Conservation (phyloP, 148 eudicot genomes). For the Rhododendron molle region DNA sequence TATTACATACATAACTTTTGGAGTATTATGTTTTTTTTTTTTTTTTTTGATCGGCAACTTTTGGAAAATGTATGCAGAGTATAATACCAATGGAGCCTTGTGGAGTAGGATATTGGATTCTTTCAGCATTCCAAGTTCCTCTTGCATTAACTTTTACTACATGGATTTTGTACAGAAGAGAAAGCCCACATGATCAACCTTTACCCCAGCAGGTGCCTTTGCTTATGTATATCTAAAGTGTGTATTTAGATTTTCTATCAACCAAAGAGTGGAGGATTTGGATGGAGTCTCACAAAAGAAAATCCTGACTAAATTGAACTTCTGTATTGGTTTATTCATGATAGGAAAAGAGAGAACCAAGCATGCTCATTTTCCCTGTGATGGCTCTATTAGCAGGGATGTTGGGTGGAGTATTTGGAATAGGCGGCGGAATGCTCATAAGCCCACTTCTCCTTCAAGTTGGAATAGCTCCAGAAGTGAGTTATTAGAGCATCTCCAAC, state of each 20-base stretch:
- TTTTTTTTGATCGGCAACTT: background rate
- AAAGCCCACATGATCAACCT: slow-evolving; percentile 10
- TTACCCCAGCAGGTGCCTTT: slow-evolving; percentile 31
- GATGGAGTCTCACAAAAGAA: background rate
- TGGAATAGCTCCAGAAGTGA: slow-evolving; percentile 51
- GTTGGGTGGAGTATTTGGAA: slow-evolving; percentile 58
- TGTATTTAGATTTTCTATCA: background rate
- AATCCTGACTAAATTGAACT: background rate
- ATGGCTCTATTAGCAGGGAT: slow-evolving; percentile 55
- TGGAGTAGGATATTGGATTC: slow-evolving; percentile 50
- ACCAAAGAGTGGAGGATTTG: background rate
- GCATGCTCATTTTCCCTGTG: slow-evolving; percentile 35
- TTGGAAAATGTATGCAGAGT: slow-evolving; percentile 29
- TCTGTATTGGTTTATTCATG: background rate
- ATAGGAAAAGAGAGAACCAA: slow-evolving; percentile 25
- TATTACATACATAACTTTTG: background rate
- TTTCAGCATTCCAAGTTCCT: slow-evolving; percentile 52
- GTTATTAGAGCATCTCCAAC: background rate
- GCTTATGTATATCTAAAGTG: background rate
- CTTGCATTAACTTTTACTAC: slow-evolving; percentile 45
- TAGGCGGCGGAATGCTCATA: slow-evolving; percentile 70
- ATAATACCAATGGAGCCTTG: slow-evolving; percentile 39
- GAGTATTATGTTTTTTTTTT: background rate
- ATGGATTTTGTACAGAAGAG: slow-evolving; percentile 34
- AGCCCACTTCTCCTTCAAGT: slow-evolving; percentile 66